Conservation (phyloP, 768 basidiomycete genomes). For the Pulveroboletus sp. region DNA sequence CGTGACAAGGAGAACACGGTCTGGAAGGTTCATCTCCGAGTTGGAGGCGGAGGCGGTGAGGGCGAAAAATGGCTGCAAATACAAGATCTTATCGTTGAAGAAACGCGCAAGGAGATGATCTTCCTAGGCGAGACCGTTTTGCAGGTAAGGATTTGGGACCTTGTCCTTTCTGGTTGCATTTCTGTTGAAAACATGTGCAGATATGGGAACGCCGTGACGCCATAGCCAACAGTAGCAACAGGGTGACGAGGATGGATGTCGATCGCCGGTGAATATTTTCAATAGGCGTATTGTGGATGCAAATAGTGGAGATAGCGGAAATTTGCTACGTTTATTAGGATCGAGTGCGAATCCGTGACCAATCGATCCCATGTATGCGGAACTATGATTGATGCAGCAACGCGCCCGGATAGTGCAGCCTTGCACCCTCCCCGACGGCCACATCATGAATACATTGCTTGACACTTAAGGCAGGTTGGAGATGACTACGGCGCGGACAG, state of each 20-base stretch:
- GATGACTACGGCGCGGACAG: background rate
- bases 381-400: constrained; percentile 4
- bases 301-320: constrained; percentile 30
- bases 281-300: background rate
- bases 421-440: constrained; percentile 9
- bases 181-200: constrained; percentile 31
- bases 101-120: constrained; percentile 97
- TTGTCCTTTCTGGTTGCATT: constrained; percentile 1
- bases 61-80: constrained; percentile 94
- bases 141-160: constrained; percentile 53
- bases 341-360: constrained; percentile 9
- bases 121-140: constrained; percentile 95
- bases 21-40: constrained; percentile 88
- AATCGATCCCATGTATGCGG: constrained; percentile 5
- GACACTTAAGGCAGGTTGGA: background rate
- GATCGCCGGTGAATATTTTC: constrained; percentile 24
- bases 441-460: constrained; percentile 12
- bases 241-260: constrained; percentile 28
- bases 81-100: constrained; percentile 94
- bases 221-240: constrained; percentile 10
- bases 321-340: constrained; percentile 21
- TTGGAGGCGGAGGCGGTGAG: constrained; percentile 71
- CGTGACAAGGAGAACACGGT: constrained; percentile 87
- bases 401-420: constrained; percentile 9
- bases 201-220: constrained; percentile 59